Evolutionary conservation across 257 asterid species (phyloP).

Genomic region (Solanum piurae): DNA sequence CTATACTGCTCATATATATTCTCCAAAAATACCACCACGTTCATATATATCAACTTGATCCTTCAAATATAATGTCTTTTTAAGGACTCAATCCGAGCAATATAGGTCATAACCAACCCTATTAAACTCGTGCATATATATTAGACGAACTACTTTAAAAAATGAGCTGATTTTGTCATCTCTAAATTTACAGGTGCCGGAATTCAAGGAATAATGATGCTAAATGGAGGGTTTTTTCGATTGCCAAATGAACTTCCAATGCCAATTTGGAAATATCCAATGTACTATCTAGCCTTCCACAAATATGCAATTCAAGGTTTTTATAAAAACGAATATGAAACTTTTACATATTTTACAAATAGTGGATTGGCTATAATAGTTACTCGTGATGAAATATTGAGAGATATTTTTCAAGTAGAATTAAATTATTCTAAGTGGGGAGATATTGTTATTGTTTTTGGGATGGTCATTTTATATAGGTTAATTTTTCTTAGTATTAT

Average conservation of each 20-base stretch:
- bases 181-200: constrained; percentile 35
- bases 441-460: constrained; percentile 34
- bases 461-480: constrained; percentile 38
- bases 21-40: background rate
- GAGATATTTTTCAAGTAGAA: constrained; percentile 38
- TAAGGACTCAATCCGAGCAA: rapidly evolving
- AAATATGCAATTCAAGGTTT: constrained; percentile 51
- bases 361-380: constrained; percentile 17
- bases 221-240: constrained; percentile 41
- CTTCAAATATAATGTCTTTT: background rate
- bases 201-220: constrained; percentile 47
- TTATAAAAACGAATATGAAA: constrained; percentile 43
- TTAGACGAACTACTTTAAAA: background rate
- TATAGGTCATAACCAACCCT: background rate
- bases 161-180: background rate
- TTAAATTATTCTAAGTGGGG: constrained; percentile 48
- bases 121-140: background rate
- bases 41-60: background rate
- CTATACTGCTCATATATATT: background rate
- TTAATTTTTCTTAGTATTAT: constrained; percentile 25
- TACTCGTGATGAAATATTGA: constrained; percentile 36
- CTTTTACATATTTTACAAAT: constrained; percentile 18
- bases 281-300: constrained; percentile 42
- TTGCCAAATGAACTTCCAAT: constrained; percentile 40
- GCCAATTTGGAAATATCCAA: constrained; percentile 45